Evolutionary conservation across 306 rosid species (phyloP).

Genomic region (Boehmeria nivea): DNA sequence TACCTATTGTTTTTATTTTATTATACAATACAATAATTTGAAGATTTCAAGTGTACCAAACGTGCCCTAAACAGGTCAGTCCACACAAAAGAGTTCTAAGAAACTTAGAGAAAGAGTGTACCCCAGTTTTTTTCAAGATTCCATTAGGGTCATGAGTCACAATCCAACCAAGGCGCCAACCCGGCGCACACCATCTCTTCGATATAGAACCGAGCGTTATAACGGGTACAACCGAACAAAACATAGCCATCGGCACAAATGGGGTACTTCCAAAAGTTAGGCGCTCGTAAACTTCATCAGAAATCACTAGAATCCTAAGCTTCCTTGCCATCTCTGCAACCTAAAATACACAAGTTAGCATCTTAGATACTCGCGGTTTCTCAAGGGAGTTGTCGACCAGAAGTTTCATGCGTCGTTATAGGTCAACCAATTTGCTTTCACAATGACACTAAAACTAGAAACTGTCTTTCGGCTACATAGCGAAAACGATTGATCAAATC

Average conservation of each 20-base stretch:
- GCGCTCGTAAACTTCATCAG: slow-evolving; percentile 41
- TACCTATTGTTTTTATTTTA: background rate
- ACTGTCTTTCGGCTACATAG: no score
- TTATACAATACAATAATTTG: background rate
- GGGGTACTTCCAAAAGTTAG: slow-evolving; percentile 34
- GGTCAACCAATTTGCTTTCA: no score
- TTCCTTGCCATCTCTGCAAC: slow-evolving; percentile 44
- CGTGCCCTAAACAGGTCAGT: background rate
- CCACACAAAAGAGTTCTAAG: background rate
- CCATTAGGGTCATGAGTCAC: slow-evolving; percentile 26
- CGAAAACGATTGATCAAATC: background rate
- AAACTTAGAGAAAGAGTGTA: slow-evolving; percentile 9
- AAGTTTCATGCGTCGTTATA: background rate
- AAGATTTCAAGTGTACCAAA: no score
- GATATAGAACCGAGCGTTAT: slow-evolving; percentile 45
- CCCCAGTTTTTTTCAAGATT: slow-evolving; percentile 32
- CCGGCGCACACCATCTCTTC: slow-evolving; percentile 40
- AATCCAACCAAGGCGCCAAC: slow-evolving; percentile 54
- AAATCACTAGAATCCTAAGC: slow-evolving; percentile 34
- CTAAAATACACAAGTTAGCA: background rate
- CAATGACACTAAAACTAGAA: no score
- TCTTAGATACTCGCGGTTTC: background rate
- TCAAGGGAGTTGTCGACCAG: background rate
- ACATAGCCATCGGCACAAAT: slow-evolving; percentile 41
- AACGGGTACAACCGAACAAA: slow-evolving; percentile 38